These are phyloP conservation scores for Liriodendron chinense DNA, from an alignment of 164 flowering plant species.

Conservation along the genomic window DNA sequence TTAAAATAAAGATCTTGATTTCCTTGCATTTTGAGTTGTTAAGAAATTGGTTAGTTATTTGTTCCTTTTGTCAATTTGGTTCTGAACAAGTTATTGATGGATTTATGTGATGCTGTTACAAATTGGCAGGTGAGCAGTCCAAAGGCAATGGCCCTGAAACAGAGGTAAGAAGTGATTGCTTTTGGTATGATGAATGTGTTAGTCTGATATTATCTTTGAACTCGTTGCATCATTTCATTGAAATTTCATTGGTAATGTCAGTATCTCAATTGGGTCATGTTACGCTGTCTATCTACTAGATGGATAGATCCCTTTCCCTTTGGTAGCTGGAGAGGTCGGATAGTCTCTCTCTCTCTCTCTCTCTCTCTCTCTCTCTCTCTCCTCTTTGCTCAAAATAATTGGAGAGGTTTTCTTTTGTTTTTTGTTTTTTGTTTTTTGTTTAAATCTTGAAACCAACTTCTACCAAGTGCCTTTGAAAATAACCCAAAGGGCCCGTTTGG, in stretches of 20 bases:
- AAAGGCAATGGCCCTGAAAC: conserved; percentile 31
- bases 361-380: too few species aligned
- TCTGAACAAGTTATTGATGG: background rate
- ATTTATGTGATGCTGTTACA: background rate
- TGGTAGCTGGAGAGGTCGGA: background rate
- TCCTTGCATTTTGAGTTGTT: background rate
- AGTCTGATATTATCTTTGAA: background rate
- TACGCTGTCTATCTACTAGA: too few species aligned
- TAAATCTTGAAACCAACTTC: background rate
- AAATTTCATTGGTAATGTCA: background rate
- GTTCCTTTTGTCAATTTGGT: background rate
- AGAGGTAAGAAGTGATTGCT: conserved; percentile 24
- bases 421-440: too few species aligned
- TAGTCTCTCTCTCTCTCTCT: background rate
- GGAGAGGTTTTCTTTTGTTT: too few species aligned
- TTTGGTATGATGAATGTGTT: background rate
- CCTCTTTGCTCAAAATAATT: too few species aligned
- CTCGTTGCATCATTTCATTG: background rate
- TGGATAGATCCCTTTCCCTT: too few species aligned
- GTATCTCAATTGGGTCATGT: background rate
- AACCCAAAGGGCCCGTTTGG: too few species aligned
- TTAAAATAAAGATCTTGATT: too few species aligned
- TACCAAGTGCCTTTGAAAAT: background rate
- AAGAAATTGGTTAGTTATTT: background rate
- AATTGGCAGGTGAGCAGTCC: conserved; percentile 45